phyloP scores from a whole-genome alignment of 2,329 filamentous ascomycete species.

The Pseudodiploospora longispora region DNA sequence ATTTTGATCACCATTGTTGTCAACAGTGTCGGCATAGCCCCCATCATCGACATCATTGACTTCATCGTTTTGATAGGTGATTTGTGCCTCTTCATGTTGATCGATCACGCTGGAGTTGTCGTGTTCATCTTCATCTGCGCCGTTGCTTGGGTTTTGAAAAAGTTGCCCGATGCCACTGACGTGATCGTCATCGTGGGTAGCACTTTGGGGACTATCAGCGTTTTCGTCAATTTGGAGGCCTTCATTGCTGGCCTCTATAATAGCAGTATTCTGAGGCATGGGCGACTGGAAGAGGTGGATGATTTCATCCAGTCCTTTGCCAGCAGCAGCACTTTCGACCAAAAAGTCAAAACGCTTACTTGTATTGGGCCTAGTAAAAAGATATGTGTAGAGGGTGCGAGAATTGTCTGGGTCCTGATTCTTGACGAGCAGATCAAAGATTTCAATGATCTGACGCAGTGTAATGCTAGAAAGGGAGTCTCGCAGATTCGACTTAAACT shows the following conservation, averaged over 20 bases:
- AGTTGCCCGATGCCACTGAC: not conserved
- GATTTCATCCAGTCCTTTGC: conserved; percentile 33
- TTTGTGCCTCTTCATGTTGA: too few species aligned
- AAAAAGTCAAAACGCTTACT: conserved; percentile 31
- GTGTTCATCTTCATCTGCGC: not conserved
- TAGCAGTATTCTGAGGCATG: not conserved
- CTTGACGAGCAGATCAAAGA: conserved; percentile 35
- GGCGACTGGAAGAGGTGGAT: conserved; percentile 29
- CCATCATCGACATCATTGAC: too few species aligned
- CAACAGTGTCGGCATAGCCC: not conserved
- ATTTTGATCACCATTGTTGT: conserved; percentile 14
- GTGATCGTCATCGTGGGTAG: not conserved
- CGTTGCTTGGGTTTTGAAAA: not conserved
- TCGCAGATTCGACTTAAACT: conserved; percentile 24
- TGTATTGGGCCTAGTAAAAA: conserved; percentile 32
- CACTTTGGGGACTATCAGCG: not conserved
- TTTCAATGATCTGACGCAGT: conserved; percentile 32
- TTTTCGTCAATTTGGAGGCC: conserved; percentile 3
- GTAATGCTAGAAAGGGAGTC: conserved; percentile 29
- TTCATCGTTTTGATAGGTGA: too few species aligned
- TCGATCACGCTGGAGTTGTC: not conserved
- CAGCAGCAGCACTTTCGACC: conserved; percentile 33
- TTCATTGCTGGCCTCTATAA: conserved; percentile 1
- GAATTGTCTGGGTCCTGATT: conserved; percentile 33
- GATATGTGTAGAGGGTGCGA: conserved; percentile 33